Conservation (phyloP, 805 yeast species). For the Priceomyces carsonii region DNA sequence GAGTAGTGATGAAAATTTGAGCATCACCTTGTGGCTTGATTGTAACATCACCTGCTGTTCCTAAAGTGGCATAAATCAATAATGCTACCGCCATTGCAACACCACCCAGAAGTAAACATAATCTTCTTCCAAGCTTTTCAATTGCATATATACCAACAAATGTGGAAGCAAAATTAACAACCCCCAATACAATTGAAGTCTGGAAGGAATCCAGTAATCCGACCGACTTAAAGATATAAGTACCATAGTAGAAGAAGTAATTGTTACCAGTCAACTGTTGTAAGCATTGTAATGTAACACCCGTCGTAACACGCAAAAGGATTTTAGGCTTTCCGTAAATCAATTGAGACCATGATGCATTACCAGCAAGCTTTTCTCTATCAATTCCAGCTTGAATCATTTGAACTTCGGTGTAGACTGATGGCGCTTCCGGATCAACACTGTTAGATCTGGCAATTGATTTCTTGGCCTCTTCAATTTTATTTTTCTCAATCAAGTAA, state of each 20-base stretch:
- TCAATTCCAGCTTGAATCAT: slow-evolving; percentile 59
- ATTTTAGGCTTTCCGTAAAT: slow-evolving; percentile 65
- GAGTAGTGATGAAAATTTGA: slow-evolving; percentile 64
- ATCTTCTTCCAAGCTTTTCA: slow-evolving; percentile 51
- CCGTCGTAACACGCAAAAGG: slow-evolving; percentile 54
- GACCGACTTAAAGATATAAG: slow-evolving; percentile 52
- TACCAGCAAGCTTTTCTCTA: slow-evolving; percentile 61
- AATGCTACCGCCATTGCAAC: slow-evolving; percentile 55
- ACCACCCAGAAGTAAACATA: slow-evolving; percentile 44
- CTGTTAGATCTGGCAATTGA: slow-evolving; percentile 61
- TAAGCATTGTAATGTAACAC: slow-evolving; percentile 56
- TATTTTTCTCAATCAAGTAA: slow-evolving; percentile 52
- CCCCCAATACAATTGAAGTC: slow-evolving; percentile 55
- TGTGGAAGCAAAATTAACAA: slow-evolving; percentile 57
- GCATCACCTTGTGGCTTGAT: slow-evolving; percentile 54
- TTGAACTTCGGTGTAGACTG: slow-evolving; percentile 53
- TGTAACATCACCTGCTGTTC: slow-evolving; percentile 48
- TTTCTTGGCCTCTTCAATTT: slow-evolving; percentile 51
- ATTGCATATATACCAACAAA: slow-evolving; percentile 51
- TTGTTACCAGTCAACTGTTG: slow-evolving; percentile 63
- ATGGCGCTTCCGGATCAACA: slow-evolving; percentile 51
- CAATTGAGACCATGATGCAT: slow-evolving; percentile 65
- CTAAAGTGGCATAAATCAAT: slow-evolving; percentile 60
- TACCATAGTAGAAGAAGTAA: slow-evolving; percentile 62
- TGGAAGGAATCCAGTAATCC: slow-evolving; percentile 53